These are phyloP conservation scores for Cyclotella cryptica DNA, from an alignment of 108 stramenopile genomes.

Conservation along the genomic window DNA sequence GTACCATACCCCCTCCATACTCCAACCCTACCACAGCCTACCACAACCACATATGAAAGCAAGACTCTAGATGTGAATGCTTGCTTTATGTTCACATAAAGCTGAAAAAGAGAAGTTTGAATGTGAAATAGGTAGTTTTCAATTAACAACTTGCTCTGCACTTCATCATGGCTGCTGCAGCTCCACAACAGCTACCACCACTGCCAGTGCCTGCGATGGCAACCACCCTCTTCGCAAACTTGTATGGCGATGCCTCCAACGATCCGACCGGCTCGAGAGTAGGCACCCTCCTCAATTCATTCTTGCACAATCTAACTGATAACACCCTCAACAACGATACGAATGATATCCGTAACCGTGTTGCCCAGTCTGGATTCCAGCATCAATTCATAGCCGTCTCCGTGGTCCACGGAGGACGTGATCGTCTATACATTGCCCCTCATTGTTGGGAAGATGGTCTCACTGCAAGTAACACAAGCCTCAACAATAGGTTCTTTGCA, in stretches of 20 bases:
- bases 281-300: background rate
- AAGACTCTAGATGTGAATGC: background rate
- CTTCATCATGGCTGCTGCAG: constrained; percentile 16
- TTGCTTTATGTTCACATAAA: constrained; percentile 3
- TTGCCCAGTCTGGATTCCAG: constrained; percentile 15
- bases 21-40: too few relatives aligned
- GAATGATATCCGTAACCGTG: constrained; percentile 1
- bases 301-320: background rate
- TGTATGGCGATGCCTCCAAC: constrained; percentile 6
- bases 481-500: constrained; percentile 19
- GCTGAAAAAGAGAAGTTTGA: constrained; percentile 10
- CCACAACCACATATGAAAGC: background rate
- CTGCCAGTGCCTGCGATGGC: constrained; percentile 3
- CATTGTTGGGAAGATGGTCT: constrained; percentile 3
- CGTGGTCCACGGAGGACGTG: background rate
- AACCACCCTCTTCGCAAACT: background rate
- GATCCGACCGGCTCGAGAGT: background rate
- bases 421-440: constrained; percentile 7
- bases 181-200: background rate
- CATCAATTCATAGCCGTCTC: constrained; percentile 2
- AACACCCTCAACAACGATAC: background rate
- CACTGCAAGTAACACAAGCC: background rate
- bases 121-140: constrained; percentile 13
- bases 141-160: background rate
- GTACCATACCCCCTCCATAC: too few relatives aligned